These are phyloP conservation scores for Aspergillus sp. DNA, from an alignment of 2,329 filamentous ascomycete genomes.

Conservation along the genomic window DNA sequence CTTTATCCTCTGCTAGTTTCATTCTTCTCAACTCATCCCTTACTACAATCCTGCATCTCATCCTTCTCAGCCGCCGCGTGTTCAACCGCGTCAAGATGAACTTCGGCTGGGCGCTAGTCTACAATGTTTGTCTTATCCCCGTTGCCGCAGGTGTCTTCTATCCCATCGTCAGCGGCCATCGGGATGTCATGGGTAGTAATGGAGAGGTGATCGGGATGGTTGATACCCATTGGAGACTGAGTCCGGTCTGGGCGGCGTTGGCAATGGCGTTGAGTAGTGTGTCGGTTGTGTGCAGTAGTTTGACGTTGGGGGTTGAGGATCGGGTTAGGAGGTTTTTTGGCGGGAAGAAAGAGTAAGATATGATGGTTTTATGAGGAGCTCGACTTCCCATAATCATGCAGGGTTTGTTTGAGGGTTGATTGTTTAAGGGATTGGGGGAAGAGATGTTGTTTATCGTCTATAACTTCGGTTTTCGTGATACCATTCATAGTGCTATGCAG, in stretches of 20 bases:
- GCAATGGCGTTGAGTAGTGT: conserved; percentile 92
- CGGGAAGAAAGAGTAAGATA: too few species aligned
- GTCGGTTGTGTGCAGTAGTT: conserved; percentile 76
- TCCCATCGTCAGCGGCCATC: conserved; percentile 43
- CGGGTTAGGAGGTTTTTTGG: conserved; percentile 16
- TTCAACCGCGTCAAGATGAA: conserved; percentile 77
- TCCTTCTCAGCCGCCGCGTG: conserved; percentile 63
- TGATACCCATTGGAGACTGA: conserved; percentile 39
- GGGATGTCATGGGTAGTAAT: conserved; percentile 22
- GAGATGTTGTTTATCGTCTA: neutral
- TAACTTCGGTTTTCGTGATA: neutral
- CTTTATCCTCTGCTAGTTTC: conserved; percentile 74
- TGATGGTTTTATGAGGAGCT: neutral
- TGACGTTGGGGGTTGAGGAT: conserved; percentile 56
- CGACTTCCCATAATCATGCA: neutral
- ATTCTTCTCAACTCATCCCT: conserved; percentile 69
- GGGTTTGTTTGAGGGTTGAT: neutral
- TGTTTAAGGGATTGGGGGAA: neutral
- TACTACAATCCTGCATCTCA: conserved; percentile 62
- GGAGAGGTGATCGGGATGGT: conserved; percentile 25
- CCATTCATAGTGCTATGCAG: neutral
- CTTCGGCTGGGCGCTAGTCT: conserved; percentile 77
- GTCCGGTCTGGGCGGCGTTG: conserved; percentile 68
- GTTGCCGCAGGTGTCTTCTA: conserved; percentile 76
- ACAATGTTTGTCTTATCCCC: conserved; percentile 71